Evolutionary conservation across 495 filamentous ascomycete genomes (phyloP).

Genomic region (Talaromyces thailandensis): DNA sequence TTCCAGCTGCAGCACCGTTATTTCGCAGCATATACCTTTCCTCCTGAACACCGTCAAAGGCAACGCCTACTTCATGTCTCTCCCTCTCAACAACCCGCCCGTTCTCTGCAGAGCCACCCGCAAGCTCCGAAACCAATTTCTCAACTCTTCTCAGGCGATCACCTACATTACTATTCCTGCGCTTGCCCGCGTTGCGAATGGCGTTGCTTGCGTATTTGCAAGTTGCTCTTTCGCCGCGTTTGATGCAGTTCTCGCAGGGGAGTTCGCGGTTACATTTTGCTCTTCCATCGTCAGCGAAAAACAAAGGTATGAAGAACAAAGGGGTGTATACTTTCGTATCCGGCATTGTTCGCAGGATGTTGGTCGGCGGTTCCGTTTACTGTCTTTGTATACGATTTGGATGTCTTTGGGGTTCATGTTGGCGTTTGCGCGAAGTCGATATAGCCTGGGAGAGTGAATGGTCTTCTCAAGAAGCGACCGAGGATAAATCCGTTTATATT

Average conservation of each 20-base stretch:
- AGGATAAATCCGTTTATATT: not conserved
- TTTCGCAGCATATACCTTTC: not conserved
- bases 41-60: conserved; percentile 7
- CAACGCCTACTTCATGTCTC: conserved; percentile 13
- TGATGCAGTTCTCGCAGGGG: conserved; percentile 36
- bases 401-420: not conserved
- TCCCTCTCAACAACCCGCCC: conserved; percentile 18
- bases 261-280: conserved; percentile 36
- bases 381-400: conserved; percentile 5
- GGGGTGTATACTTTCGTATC: conserved; percentile 22
- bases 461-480: not conserved
- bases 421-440: no score
- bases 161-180: conserved; percentile 33
- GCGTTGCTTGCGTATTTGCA: conserved; percentile 39
- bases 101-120: not conserved
- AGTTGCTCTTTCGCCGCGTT: conserved; percentile 26
- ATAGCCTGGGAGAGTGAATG: not conserved
- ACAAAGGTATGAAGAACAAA: not conserved
- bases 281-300: conserved; percentile 13
- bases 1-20: not conserved
- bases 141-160: conserved; percentile 44
- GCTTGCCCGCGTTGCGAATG: conserved; percentile 24
- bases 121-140: conserved; percentile 32
- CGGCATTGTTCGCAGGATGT: conserved; percentile 31
- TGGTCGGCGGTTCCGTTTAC: conserved; percentile 30